Conservation (phyloP, 345 rosid genomes). For the Citrus inodora region DNA sequence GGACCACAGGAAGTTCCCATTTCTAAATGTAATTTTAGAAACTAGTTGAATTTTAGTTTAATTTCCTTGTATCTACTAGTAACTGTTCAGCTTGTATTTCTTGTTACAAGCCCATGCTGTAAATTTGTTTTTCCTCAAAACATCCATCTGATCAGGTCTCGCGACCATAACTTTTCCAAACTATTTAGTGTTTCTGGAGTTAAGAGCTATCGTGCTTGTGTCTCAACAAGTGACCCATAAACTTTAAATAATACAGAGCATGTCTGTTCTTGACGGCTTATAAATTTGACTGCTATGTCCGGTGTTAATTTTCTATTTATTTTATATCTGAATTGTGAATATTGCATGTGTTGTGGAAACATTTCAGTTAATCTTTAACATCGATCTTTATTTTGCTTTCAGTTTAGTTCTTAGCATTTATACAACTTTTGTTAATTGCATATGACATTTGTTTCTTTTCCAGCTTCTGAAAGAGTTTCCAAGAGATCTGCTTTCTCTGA, state of each 20-base stretch:
- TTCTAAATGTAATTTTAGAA: neutral
- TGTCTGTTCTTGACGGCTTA: neutral
- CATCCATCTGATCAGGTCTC: neutral
- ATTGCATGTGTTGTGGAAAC: neutral
- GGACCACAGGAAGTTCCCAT: neutral
- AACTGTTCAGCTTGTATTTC: neutral
- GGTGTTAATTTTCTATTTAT: neutral
- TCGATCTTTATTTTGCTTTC: conserved; percentile 3
- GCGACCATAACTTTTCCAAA: neutral
- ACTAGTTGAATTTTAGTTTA: neutral
- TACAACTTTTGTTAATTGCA: conserved; percentile 2
- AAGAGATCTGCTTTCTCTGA: conserved; percentile 62
- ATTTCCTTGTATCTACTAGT: neutral
- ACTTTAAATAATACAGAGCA: neutral
- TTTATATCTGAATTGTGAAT: neutral
- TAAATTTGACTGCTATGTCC: neutral
- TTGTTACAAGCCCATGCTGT: too few relatives aligned
- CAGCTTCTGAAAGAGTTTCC: conserved; percentile 75
- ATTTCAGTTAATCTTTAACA: neutral
- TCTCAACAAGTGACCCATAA: neutral
- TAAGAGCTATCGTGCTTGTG: neutral
- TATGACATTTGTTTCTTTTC: conserved; percentile 22
- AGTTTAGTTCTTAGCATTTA: neutral
- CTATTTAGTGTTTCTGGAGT: neutral
- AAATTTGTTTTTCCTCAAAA: neutral